Evolutionary conservation across 345 rosid species (phyloP).

Genomic region (Pugionium dolabratum): DNA sequence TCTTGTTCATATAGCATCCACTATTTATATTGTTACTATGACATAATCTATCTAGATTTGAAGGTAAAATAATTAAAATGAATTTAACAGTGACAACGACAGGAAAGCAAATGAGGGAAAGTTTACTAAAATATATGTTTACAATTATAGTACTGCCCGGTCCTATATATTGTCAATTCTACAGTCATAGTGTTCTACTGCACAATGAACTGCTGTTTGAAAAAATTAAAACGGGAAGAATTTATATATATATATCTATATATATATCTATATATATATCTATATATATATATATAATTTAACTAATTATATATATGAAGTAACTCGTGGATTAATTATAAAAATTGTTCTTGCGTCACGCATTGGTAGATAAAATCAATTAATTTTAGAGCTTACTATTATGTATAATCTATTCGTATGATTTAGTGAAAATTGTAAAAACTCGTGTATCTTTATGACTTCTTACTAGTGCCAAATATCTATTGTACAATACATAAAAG

Average conservation of each 20-base stretch:
- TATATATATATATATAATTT: not conserved
- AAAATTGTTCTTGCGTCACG: constrained; percentile 1
- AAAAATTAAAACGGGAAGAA: not conserved
- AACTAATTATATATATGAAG: not conserved
- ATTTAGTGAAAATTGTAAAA: not conserved
- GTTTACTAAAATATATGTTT: constrained; percentile 4
- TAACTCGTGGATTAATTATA: constrained; percentile 1
- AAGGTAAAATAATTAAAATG: constrained; percentile 15
- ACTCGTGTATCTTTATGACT: no score
- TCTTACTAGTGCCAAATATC: not conserved
- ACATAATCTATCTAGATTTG: constrained; percentile 24
- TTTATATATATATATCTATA: not conserved
- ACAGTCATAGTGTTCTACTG: constrained; percentile 22
- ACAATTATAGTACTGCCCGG: constrained; percentile 24
- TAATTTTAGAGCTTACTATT: not conserved
- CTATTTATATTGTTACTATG: constrained; percentile 14
- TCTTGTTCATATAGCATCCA: constrained; percentile 16
- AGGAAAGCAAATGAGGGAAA: constrained; percentile 23
- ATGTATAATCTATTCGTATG: not conserved
- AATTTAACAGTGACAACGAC: constrained; percentile 32
- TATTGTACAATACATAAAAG: not conserved
- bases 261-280: not conserved
- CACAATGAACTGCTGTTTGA: constrained; percentile 21
- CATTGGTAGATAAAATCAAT: not conserved
- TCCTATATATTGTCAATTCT: constrained; percentile 24